A percentile compares a stretch with the other conserved stretches of the same genome.
Conservation (phyloP, 352 stramenopile genomes). For the Pythium rhizo-oryzae region DNA sequence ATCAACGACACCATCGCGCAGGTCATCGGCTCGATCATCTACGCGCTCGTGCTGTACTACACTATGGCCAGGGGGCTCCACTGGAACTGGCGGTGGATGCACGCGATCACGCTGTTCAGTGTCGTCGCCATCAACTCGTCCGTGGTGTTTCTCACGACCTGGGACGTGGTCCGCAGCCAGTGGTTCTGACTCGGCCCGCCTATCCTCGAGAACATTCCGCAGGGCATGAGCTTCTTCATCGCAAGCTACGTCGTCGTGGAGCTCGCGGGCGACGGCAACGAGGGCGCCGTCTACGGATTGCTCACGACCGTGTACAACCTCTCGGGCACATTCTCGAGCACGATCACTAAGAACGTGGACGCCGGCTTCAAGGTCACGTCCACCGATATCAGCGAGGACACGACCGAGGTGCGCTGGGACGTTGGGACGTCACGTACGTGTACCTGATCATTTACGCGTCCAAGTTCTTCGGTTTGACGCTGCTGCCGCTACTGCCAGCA, state of each 20-base stretch:
- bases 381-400: not conserved
- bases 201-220: constrained; percentile 26
- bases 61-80: constrained; percentile 7
- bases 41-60: constrained; percentile 11
- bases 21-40: constrained; percentile 15
- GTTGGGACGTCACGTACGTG: not conserved
- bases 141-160: not conserved
- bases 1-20: constrained; percentile 7
- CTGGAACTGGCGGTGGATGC: constrained; percentile 3
- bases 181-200: constrained; percentile 2
- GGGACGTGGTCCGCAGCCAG: not conserved
- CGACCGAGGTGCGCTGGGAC: not conserved
- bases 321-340: not conserved
- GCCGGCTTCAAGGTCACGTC: not conserved
- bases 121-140: not conserved
- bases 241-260: not conserved
- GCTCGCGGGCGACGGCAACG: not conserved
- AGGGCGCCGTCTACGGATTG: not conserved
- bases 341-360: not conserved
- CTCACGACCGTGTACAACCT: constrained; percentile 3
- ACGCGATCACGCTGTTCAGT: not conserved
- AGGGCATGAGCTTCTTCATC: constrained; percentile 29
- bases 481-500: not conserved
- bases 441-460: not conserved
- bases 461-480: not conserved